These are phyloP conservation scores for Petunia hybrid DNA, from an alignment of 305 asterid species.

Conservation along the genomic window DNA sequence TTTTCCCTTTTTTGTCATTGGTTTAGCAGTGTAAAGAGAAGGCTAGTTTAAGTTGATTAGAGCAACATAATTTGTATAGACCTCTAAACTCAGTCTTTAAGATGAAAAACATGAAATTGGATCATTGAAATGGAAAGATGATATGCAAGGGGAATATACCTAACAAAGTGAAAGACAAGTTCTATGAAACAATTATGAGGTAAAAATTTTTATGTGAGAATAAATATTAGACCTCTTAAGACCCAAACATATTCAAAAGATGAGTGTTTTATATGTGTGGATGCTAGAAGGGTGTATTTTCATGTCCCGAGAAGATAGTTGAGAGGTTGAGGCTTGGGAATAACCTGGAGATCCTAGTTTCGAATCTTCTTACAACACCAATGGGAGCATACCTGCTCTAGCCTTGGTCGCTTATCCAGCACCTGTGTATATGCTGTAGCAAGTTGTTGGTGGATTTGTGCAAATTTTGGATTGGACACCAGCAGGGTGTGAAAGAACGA, in stretches of 20 bases:
- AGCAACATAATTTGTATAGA: slow-evolving; percentile 13
- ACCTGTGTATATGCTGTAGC: not conserved
- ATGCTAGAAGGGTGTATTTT: not conserved
- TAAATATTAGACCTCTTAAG: slow-evolving; percentile 1
- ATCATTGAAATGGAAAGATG: not conserved
- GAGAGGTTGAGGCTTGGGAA: not conserved
- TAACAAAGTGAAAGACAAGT: not conserved
- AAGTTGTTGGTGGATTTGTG: not conserved
- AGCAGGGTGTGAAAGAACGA: not conserved
- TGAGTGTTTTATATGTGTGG: not conserved
- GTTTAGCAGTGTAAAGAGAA: not conserved
- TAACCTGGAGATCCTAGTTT: slow-evolving; percentile 7
- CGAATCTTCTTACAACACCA: not conserved
- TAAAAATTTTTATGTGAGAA: not conserved
- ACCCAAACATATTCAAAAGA: not conserved
- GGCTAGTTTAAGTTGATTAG: not conserved
- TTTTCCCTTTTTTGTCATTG: not conserved
- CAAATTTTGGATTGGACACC: not conserved
- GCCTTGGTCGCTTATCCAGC: not conserved
- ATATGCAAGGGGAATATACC: not conserved
- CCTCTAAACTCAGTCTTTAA: not conserved
- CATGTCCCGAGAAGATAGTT: not conserved
- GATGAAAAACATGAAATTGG: not conserved
- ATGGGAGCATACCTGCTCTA: not conserved
- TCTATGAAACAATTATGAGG: slow-evolving; percentile 4